Evolutionary conservation across 2,329 filamentous ascomycete genomes (phyloP).

Genomic region (Aspergillus sp.): DNA sequence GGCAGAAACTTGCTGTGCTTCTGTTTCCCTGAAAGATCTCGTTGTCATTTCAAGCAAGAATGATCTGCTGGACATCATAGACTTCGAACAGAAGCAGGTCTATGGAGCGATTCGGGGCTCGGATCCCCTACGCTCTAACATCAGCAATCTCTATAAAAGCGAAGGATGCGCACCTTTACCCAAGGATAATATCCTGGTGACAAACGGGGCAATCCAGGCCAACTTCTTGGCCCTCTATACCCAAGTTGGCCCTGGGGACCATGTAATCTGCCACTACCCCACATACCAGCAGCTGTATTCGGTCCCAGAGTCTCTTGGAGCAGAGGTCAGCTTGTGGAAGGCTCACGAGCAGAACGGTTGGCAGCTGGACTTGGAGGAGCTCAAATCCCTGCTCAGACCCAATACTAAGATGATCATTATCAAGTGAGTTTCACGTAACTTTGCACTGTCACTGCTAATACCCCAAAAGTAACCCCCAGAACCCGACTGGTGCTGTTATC

Average conservation of each 20-base stretch:
- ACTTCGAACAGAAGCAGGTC: constrained; percentile 23
- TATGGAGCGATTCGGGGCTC: constrained; percentile 28
- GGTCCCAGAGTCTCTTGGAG: constrained; percentile 70
- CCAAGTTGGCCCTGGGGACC: constrained; percentile 69
- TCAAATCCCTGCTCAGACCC: constrained; percentile 58
- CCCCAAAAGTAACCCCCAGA: constrained; percentile 65
- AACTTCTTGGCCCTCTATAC: constrained; percentile 78
- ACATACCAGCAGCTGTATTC: constrained; percentile 83
- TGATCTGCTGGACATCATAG: constrained; percentile 22
- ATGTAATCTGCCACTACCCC: constrained; percentile 82
- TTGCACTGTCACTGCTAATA: background rate
- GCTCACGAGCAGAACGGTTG: constrained; percentile 63
- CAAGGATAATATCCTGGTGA: constrained; percentile 68
- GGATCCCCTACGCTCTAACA: constrained; percentile 22
- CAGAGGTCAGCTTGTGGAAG: constrained; percentile 74
- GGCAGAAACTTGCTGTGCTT: constrained; percentile 75
- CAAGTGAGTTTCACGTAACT: constrained; percentile 41
- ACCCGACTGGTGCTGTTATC: constrained; percentile 72
- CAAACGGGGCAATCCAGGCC: constrained; percentile 77
- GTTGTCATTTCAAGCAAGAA: constrained; percentile 50
- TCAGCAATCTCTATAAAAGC: constrained; percentile 44
- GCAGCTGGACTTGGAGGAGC: constrained; percentile 63
- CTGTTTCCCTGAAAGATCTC: constrained; percentile 69
- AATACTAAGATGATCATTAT: constrained; percentile 59
- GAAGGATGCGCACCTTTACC: constrained; percentile 49